phyloP scores from a whole-genome alignment of 352 stramenopile species.

The Thalassiosira mediterranea region DNA sequence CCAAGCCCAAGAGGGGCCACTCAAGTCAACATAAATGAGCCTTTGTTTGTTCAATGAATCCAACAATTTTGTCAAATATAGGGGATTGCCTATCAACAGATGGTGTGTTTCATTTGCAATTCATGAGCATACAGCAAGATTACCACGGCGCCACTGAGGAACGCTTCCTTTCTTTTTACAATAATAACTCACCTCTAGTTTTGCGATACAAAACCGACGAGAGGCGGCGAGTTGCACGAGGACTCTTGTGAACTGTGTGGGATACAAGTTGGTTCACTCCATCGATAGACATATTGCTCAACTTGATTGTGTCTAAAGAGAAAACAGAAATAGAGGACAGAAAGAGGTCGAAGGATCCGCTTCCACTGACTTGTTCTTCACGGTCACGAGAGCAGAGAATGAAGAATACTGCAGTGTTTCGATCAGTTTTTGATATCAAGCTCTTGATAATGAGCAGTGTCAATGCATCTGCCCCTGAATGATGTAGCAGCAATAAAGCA shows the following conservation, averaged over 20 bases:
- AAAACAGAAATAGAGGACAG: slow-evolving; percentile 20
- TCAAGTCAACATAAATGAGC: not conserved
- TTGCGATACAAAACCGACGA: slow-evolving; percentile 37
- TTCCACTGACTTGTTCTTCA: not conserved
- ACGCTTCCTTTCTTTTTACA: too few relatives aligned
- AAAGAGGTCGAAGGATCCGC: slow-evolving; percentile 9
- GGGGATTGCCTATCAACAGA: slow-evolving; percentile 45
- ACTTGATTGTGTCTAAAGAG: slow-evolving; percentile 30
- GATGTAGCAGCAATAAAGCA: too few relatives aligned
- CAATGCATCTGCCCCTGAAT: slow-evolving; percentile 26
- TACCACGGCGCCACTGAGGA: too few relatives aligned
- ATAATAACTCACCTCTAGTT: slow-evolving; percentile 45
- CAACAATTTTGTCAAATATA: not conserved
- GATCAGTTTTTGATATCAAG: slow-evolving; percentile 7
- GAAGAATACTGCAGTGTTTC: slow-evolving; percentile 26
- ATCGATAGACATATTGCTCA: slow-evolving; percentile 22
- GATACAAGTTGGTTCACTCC: slow-evolving; percentile 43
- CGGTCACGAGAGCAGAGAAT: slow-evolving; percentile 37
- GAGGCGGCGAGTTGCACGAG: slow-evolving; percentile 36
- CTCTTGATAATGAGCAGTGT: slow-evolving; percentile 28
- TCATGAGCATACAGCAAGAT: too few relatives aligned
- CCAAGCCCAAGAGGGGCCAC: slow-evolving; percentile 1
- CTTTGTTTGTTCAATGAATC: not conserved
- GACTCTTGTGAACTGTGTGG: slow-evolving; percentile 37
- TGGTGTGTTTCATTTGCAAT: too few relatives aligned